Evolutionary conservation across 352 stramenopile species (phyloP), one percentile per base, ranked within the genome.

Genomic region (Phytopythium helicoides): DNA sequence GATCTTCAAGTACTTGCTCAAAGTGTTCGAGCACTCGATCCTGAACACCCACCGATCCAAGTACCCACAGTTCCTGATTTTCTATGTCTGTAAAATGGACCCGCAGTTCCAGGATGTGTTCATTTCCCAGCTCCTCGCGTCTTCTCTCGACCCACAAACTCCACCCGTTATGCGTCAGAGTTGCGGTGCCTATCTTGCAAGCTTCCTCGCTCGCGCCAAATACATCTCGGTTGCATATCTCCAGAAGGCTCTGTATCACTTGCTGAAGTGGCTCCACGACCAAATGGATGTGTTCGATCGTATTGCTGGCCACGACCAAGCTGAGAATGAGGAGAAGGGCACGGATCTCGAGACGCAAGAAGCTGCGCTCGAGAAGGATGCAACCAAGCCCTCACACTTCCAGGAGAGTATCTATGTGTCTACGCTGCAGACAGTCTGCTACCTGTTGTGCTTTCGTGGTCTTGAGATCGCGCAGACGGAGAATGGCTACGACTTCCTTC

Each of bases 371-470:
- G 47, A 65, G 44, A 22, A 48, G 26, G 26, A 50, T n/a, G 26
- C 25, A 15, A 59, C 54, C 54, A 62, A 52, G 22, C 60, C 47
- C 19, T 46, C 38, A 1, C 47, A 50, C 23, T 89, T 89, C 44
- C 75, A 89, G 23, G 80, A 87, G 53, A 81, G 64, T 47, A 93
- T 86, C 47, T 92, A 78, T 65, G 78, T 92, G 47, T 89, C 79
- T 0, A 86, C 81, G 37, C 66, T 97, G 34, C 96, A 99, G 71
- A 96, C 96, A 15, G 92, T 96, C 34, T 99, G 97, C 75, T 99
- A 99, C 72, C 88, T 99, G 38, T 81, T 99, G 66, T 98, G 95
- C 62, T 99, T 98, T 62, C 86, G 94, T 34, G 95, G 94, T n/a
- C 68, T 92, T 34, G 85, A 95, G 60, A 74, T 97, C 46, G 64